Evolutionary conservation across 192 early-diverging fungal species (phyloP), one percentile per base, ranked within the genome.

Genomic region (Helicostylum pulchrum): DNA sequence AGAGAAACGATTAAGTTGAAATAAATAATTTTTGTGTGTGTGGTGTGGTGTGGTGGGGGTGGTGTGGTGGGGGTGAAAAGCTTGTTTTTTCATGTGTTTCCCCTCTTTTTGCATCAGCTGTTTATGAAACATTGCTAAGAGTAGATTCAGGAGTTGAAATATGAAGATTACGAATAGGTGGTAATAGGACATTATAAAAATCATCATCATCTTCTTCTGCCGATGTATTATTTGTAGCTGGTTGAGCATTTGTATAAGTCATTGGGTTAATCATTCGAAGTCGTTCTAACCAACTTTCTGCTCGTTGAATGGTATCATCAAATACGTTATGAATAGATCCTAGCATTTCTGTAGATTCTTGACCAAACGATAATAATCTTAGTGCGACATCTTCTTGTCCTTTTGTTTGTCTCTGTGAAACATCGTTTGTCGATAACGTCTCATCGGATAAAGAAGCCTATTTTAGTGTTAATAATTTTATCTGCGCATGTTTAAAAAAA

Each of bases 311-410:
- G 4, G 87, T 87, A 46, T 88, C 80, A 39, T 77, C 73, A 66
- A 92, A 89, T 10, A 92, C 83, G 44, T 70, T 61, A 46, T 82
- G 68, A 15, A 92, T 81, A 14, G 79, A 79, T 21, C 73, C 65
- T n/a, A 92, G 76, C 84, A 90, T 88, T 19, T 76, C 85, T 17
- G 73, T 64, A 14, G 83, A 84, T 68, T 92, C 90, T 21, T 80
- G 71, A 7, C 87, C 90, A 32, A 92, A 77, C 10, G 83, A 77
- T 11, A 92, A 69, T 15, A 92, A 77, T 23, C 80, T 76, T 23
- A 84, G 74, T 0, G 88, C 90, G 14, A 83, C 82, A 42, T 81
- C 82, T 31, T 81, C 68, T 70, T 32, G 69, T 56, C 20, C 73
- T 65, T 48, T 74, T 45, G 32, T 23, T 45, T 59, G 12, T 59